phyloP scores from a whole-genome alignment of 1,284 basidiomycete genomes.

The Rhodotorula sp. region DNA sequence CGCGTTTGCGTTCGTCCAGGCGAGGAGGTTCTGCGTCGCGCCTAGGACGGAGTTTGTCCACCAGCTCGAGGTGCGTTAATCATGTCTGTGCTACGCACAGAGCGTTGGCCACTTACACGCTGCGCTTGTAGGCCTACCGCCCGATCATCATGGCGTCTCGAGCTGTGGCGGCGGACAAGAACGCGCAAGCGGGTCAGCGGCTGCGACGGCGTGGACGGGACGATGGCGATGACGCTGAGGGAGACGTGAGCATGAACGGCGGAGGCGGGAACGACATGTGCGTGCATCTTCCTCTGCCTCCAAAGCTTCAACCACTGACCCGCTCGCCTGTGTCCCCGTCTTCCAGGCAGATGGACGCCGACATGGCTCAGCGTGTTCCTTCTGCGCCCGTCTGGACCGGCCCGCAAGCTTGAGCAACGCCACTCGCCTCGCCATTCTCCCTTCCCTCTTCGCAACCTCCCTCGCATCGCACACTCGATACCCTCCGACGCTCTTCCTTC shows the following conservation, averaged over 20 bases:
- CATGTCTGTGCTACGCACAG: not conserved
- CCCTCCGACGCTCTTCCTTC: not conserved
- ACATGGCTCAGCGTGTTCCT: not conserved
- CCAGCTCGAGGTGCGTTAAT: constrained; percentile 39
- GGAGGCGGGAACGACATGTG: not conserved
- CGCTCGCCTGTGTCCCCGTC: not conserved
- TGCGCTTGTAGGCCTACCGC: constrained; percentile 25
- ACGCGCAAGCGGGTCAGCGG: constrained; percentile 19
- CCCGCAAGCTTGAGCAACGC: not conserved
- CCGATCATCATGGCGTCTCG: constrained; percentile 33
- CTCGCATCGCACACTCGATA: not conserved
- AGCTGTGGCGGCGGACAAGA: constrained; percentile 22
- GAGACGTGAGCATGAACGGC: not conserved
- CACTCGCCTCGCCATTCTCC: not conserved
- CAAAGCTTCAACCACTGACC: no score
- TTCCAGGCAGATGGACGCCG: not conserved
- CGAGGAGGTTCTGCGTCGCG: constrained; percentile 44
- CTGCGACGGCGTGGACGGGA: constrained; percentile 28
- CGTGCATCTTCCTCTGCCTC: no score
- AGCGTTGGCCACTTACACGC: not conserved
- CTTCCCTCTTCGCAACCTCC: not conserved
- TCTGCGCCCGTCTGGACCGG: constrained; percentile 12
- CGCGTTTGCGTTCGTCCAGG: constrained; percentile 44
- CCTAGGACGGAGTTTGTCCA: constrained; percentile 44
- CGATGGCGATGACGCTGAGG: constrained; percentile 22